Percentiles rank a stretch among this genome's conserved stretches.
Evolutionary conservation across 108 stramenopile genomes (phyloP).

Genomic region (Aurantiochytrium sp.): DNA sequence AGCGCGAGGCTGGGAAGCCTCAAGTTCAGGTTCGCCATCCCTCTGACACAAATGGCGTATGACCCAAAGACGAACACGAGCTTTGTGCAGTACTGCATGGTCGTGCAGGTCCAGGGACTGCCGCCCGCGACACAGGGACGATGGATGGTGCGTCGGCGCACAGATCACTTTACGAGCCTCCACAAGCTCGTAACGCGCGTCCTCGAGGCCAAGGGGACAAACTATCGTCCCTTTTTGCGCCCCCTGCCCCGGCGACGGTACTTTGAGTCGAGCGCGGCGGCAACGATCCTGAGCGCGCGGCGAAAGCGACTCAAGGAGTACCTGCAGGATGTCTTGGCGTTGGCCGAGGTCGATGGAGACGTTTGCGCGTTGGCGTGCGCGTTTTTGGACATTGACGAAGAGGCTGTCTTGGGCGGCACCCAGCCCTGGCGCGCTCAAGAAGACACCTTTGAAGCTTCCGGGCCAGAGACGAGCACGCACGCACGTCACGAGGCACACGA

Average conservation of each 20-base stretch:
- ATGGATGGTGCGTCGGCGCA: neutral
- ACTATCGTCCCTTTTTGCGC: neutral
- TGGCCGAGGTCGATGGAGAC: neutral
- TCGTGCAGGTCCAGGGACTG: neutral
- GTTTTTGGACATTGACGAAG: constrained; percentile 4
- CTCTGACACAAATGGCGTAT: neutral
- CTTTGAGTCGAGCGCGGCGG: neutral
- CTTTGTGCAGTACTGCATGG: neutral
- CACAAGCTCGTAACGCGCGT: neutral
- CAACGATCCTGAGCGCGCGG: neutral
- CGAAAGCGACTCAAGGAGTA: neutral
- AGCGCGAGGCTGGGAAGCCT: neutral
- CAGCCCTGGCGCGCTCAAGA: neutral
- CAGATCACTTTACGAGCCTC: neutral
- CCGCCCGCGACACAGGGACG: neutral
- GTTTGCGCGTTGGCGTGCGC: neutral
- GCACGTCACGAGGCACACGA: neutral
- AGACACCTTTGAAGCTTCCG: neutral
- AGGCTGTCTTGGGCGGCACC: neutral
- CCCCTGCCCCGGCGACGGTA: neutral
- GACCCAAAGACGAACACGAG: neutral
- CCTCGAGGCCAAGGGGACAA: neutral
- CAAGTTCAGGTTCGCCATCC: neutral
- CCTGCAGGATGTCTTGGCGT: neutral
- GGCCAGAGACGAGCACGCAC: neutral